Conservation (phyloP, 768 basidiomycete species). For the Jaapia argillacea region DNA sequence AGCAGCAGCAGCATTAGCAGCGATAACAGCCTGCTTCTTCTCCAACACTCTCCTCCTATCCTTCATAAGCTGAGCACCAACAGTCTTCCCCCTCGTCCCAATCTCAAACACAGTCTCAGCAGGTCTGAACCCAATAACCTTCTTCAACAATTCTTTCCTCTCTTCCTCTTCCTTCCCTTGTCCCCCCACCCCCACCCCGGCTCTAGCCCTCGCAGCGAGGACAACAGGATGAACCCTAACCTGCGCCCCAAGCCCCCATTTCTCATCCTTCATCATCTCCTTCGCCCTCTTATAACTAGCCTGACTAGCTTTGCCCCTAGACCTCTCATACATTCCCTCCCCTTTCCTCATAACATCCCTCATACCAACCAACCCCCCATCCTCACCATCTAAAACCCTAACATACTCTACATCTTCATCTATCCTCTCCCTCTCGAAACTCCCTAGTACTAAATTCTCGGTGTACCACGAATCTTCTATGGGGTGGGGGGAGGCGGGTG, state of each 20-base stretch:
- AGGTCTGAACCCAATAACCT: conserved; percentile 78
- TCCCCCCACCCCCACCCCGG: conserved; percentile 21
- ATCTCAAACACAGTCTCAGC: conserved; percentile 89
- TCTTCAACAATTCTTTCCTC: conserved; percentile 47
- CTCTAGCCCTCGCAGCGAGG: conserved; percentile 25
- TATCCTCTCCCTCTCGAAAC: conserved; percentile 67
- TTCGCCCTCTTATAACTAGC: conserved; percentile 87
- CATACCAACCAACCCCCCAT: conserved; percentile 55
- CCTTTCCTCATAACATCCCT: conserved; percentile 82
- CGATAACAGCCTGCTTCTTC: conserved; percentile 46
- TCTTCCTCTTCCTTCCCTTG: conserved; percentile 33
- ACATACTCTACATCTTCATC: conserved; percentile 84
- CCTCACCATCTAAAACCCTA: conserved; percentile 48
- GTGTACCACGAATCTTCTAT: conserved; percentile 56
- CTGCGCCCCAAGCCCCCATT: conserved; percentile 61
- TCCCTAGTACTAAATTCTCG: conserved; percentile 68
- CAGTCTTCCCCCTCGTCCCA: conserved; percentile 56
- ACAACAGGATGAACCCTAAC: conserved; percentile 65
- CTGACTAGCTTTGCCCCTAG: conserved; percentile 81
- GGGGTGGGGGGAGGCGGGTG: conserved; percentile 6
- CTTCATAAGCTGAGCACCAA: conserved; percentile 74
- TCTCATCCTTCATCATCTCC: conserved; percentile 61
- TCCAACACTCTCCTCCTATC: conserved; percentile 70
- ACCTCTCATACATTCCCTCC: conserved; percentile 89
- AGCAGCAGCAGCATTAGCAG: conserved; percentile 23